These are phyloP conservation scores for Hysterangium stoloniferum DNA, from an alignment of 768 basidiomycete genomes.

Conservation along the genomic window DNA sequence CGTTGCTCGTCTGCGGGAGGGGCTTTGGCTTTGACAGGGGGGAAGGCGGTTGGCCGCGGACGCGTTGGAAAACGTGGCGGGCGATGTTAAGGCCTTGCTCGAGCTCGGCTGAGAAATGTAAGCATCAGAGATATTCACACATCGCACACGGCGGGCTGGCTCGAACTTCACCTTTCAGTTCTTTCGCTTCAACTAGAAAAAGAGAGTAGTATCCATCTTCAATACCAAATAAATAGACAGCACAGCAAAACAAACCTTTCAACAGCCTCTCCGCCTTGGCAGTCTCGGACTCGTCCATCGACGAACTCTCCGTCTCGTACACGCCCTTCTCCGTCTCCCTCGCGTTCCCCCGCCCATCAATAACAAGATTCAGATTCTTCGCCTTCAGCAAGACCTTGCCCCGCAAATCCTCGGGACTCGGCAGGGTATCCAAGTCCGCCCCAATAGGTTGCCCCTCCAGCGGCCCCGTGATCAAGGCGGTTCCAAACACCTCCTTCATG, in stretches of 20 bases:
- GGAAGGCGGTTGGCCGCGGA: conserved; percentile 9
- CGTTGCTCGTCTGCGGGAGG: not conserved
- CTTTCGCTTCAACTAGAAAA: conserved; percentile 7
- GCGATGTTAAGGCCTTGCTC: conserved; percentile 9
- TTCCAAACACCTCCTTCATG: conserved; percentile 57
- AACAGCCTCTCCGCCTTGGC: conserved; percentile 26
- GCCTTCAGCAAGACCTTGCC: conserved; percentile 82
- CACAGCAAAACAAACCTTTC: conserved; percentile 9
- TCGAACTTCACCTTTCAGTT: conserved; percentile 1
- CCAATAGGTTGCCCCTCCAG: conserved; percentile 30
- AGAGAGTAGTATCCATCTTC: not conserved
- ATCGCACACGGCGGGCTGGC: not conserved
- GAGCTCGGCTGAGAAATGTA: conserved; percentile 1
- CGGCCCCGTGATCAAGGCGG: conserved; percentile 40
- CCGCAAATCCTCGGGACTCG: conserved; percentile 80
- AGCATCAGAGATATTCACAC: not conserved
- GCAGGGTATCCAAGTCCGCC: conserved; percentile 46
- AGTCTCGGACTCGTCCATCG: conserved; percentile 32
- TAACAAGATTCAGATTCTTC: conserved; percentile 63
- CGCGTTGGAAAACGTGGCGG: conserved; percentile 10
- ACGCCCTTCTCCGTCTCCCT: conserved; percentile 22
- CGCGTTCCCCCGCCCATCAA: conserved; percentile 25
- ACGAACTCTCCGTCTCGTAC: conserved; percentile 36
- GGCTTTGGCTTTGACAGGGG: not conserved
- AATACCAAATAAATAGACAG: not conserved